Evolutionary conservation across 2,329 filamentous ascomycete genomes (phyloP).

Genomic region (Endothia cerciana): DNA sequence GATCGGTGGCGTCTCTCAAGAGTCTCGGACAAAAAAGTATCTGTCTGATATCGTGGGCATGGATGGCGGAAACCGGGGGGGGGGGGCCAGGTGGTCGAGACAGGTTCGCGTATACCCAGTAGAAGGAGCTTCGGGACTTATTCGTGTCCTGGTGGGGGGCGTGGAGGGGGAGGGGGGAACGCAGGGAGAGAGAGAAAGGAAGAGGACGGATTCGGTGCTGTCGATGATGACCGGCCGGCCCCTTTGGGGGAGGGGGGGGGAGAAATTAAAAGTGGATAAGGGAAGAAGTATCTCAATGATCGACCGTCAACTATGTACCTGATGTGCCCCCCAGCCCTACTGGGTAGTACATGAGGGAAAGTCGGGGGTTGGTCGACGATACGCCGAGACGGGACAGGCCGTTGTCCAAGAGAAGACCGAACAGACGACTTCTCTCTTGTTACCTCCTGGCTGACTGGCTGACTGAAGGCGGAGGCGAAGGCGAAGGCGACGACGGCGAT

Average conservation of each 20-base stretch:
- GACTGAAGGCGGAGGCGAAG: no score
- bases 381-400: background rate
- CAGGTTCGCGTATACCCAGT: conserved; percentile 20
- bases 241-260: no score
- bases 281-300: background rate
- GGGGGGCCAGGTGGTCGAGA: conserved; percentile 22
- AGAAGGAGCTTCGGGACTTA: background rate
- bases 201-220: background rate
- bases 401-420: background rate
- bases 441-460: background rate
- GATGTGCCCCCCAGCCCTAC: background rate
- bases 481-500: background rate
- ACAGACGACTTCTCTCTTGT: background rate
- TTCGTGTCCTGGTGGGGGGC: background rate
- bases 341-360: no score
- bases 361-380: conserved; percentile 3
- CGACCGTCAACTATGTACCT: background rate
- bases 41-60: conserved; percentile 19
- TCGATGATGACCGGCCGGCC: background rate
- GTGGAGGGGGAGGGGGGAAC: background rate
- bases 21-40: conserved; percentile 27
- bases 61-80: conserved; percentile 14
- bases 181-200: background rate
- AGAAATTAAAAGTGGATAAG: conserved; percentile 2
- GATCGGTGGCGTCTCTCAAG: conserved; percentile 21